Evolutionary conservation across 1,139 yeast genomes (phyloP).

Genomic region (Casaregolazyma suthepensis): DNA sequence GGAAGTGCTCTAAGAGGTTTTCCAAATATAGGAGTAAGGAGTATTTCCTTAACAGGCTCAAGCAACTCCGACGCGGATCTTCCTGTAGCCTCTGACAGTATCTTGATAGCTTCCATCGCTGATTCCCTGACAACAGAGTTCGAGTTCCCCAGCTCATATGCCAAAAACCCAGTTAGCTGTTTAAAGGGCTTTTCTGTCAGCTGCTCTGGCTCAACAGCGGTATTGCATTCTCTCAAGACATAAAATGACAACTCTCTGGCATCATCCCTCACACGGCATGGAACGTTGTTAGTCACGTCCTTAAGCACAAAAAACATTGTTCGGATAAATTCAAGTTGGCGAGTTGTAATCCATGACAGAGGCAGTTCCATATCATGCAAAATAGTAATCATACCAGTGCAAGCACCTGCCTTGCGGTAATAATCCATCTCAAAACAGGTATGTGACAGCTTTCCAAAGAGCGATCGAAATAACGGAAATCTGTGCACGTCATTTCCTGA

Average conservation of each 20-base stretch:
- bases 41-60: slow-evolving; percentile 72
- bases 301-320: slow-evolving; percentile 84
- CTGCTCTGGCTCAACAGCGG: slow-evolving; percentile 51
- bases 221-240: slow-evolving; percentile 60
- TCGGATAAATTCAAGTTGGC: slow-evolving; percentile 80
- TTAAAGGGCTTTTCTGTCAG: slow-evolving; percentile 65
- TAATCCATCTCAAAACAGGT: slow-evolving; percentile 87
- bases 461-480: slow-evolving; percentile 68
- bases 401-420: slow-evolving; percentile 83
- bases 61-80: slow-evolving; percentile 70
- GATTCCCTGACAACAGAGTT: slow-evolving; percentile 76
- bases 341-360: slow-evolving; percentile 60
- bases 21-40: slow-evolving; percentile 90
- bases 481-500: slow-evolving; percentile 55
- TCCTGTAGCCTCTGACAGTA: slow-evolving; percentile 62
- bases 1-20: slow-evolving; percentile 95
- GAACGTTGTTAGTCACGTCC: slow-evolving; percentile 88
- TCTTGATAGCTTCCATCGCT: slow-evolving; percentile 64
- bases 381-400: slow-evolving; percentile 71
- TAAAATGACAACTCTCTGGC: slow-evolving; percentile 64
- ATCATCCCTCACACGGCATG: slow-evolving; percentile 63
- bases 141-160: slow-evolving; percentile 88
- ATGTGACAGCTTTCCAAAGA: slow-evolving; percentile 81
- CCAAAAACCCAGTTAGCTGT: slow-evolving; percentile 77
- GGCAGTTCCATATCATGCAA: slow-evolving; percentile 65